Base-by-base conservation (phyloP, 2,329 filamentous ascomycete genomes). In the Alternaria brassicicola region DNA sequence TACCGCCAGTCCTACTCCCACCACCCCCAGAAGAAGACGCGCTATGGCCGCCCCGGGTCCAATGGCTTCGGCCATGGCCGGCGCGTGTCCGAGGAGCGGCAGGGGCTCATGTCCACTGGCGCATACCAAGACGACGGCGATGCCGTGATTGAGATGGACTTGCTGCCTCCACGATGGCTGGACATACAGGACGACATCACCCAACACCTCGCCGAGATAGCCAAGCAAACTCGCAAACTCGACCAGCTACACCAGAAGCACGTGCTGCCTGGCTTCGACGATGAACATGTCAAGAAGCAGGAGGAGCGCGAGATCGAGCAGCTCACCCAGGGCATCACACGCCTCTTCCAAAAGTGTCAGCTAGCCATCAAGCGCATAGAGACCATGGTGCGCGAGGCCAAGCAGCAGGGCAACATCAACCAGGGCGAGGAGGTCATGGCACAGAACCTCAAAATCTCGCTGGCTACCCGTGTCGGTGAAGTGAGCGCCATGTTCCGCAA, bases 1-100 rank as follows among this genome's bases (percentile, higher is more conserved):
- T 99, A 98, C 84, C 93, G 95, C 74, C 95, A 99, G 82, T 98
- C 94, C 72, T 98, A 97, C 80, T 88, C 93, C 71, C 95, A 98
- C 79, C 93, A 97, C 77, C 95, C 95, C 52, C 86, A 88, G 61
- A 93, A 96, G 81, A 93, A 93, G 80, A 92, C 88, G 67, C 89
- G 89, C 71, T 78, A 80, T 72, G 76, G 72, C 55, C 77, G 82
- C 55, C 79, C 85, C 55, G 78, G 83, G 62, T 85, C 86, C 70
- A 82, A 85, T 76, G 85, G 82, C 62, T 85, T 78, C 65, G 76
- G 74, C 73, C 79, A 80, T 61, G 66, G 70, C 68, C 70, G 82
- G 56, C 68, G 73, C 55, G 70, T 79, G 50, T 80, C 83, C 41
- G 86, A 89, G 70, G 89, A 92, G 79, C 85, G 87, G 58, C 90